phyloP scores from a whole-genome alignment of 2,329 filamentous ascomycete genomes.

The Penicillium sp. region DNA sequence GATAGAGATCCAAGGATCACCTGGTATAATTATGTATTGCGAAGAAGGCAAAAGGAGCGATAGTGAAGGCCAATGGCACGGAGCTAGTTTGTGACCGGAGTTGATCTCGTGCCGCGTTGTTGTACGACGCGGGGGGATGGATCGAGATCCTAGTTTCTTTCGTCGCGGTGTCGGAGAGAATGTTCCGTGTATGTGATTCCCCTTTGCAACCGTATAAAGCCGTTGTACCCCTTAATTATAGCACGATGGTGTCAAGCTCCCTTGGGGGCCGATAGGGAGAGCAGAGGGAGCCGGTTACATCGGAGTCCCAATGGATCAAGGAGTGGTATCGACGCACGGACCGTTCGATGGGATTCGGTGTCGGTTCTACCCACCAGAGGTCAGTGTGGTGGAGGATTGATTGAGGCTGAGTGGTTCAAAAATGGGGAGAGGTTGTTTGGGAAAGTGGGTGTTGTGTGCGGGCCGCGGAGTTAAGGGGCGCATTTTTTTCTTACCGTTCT shows the following conservation, averaged over 20 bases:
- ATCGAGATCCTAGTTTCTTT: not conserved
- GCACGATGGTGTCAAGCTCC: conserved; percentile 9
- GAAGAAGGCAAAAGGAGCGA: not conserved
- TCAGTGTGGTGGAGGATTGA: conserved; percentile 3
- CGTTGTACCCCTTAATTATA: conserved; percentile 10
- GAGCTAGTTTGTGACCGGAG: conserved; percentile 1
- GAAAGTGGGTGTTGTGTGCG: conserved; percentile 11
- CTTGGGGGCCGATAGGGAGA: conserved; percentile 13
- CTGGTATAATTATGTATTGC: not conserved
- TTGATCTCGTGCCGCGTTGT: conserved; percentile 3
- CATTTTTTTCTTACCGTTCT: not conserved
- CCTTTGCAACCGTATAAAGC: conserved; percentile 4
- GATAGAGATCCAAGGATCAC: conserved; percentile 7
- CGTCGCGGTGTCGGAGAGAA: not conserved
- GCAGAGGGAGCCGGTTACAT: conserved; percentile 21
- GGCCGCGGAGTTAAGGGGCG: conserved; percentile 2
- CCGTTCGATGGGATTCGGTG: conserved; percentile 14
- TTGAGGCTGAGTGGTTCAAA: conserved; percentile 8
- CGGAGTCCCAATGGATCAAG: conserved; percentile 14
- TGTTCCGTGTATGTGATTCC: not conserved
- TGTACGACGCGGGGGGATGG: conserved; percentile 5
- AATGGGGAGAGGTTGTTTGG: conserved; percentile 4
- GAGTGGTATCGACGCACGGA: conserved; percentile 18
- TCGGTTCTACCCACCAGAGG: conserved; percentile 1
- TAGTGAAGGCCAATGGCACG: conserved; percentile 6